Evolutionary conservation across 192 early-diverging fungal genomes (phyloP).

Genomic region (Coemansia sp.): DNA sequence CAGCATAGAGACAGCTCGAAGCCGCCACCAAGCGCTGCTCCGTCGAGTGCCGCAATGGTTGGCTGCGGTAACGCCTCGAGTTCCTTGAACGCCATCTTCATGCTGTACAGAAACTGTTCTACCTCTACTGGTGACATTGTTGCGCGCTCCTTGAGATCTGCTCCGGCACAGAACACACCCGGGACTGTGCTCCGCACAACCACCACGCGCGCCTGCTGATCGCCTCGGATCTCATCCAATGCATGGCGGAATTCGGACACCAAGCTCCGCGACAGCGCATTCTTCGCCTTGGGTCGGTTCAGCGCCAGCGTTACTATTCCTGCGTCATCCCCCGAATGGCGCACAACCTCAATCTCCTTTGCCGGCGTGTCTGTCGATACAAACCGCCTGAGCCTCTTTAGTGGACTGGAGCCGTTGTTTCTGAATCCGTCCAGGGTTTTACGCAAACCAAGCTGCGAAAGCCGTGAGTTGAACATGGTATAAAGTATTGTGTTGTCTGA

Average conservation of each 20-base stretch:
- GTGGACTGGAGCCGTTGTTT: not conserved
- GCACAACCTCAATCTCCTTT: constrained; percentile 19
- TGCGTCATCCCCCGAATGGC: constrained; percentile 26
- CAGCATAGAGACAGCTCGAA: constrained; percentile 87
- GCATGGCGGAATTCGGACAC: constrained; percentile 68
- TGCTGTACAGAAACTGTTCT: constrained; percentile 73
- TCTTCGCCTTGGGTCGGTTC: constrained; percentile 82
- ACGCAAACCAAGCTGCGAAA: not conserved
- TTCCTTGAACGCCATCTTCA: constrained; percentile 76
- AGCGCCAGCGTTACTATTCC: constrained; percentile 83
- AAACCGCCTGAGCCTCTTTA: not conserved
- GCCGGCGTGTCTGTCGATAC: constrained; percentile 4
- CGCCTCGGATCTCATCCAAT: constrained; percentile 61
- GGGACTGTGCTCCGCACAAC: constrained; percentile 76
- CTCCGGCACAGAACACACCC: constrained; percentile 91
- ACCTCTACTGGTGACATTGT: constrained; percentile 79
- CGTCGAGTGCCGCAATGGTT: constrained; percentile 93
- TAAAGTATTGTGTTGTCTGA: not conserved
- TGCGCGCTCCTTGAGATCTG: constrained; percentile 91
- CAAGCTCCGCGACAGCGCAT: constrained; percentile 84
- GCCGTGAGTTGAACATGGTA: not conserved
- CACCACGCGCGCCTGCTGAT: constrained; percentile 70
- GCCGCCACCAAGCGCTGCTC: constrained; percentile 90
- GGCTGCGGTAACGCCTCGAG: constrained; percentile 88
- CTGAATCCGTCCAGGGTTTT: not conserved